These are phyloP conservation scores for Solanum habrochaites DNA, from an alignment of 257 asterid species.

Conservation along the genomic window DNA sequence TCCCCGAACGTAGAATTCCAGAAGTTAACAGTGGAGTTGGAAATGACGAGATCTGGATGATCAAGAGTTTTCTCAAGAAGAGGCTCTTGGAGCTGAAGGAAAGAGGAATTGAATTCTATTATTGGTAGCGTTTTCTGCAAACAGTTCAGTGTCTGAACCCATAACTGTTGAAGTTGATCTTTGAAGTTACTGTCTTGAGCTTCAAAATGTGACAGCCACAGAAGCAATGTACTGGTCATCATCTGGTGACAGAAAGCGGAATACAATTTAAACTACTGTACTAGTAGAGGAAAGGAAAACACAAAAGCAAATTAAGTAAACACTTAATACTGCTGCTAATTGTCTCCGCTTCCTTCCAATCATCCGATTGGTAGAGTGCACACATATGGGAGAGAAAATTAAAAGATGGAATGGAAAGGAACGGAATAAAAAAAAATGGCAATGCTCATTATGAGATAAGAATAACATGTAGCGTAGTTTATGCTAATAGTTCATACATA, in stretches of 20 bases:
- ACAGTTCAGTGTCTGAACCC: conserved; percentile 39
- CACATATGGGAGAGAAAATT: background rate
- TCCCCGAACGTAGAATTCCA: conserved; percentile 69
- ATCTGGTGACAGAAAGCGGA: conserved; percentile 21
- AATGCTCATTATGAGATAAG: background rate
- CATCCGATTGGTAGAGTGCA: background rate
- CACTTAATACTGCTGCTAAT: background rate
- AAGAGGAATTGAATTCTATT: conserved; percentile 35
- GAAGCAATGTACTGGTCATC: conserved; percentile 38
- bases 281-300: background rate
- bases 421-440: background rate
- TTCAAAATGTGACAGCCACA: conserved; percentile 48
- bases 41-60: conserved; percentile 50
- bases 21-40: conserved; percentile 37
- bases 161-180: conserved; percentile 36
- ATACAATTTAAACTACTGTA: background rate
- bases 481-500: background rate
- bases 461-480: background rate
- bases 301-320: background rate
- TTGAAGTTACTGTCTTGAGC: conserved; percentile 22
- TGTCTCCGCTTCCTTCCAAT: background rate
- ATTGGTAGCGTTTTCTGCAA: conserved; percentile 46
- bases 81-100: conserved; percentile 42
- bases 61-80: conserved; percentile 58
- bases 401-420: background rate